Evolutionary conservation across 805 yeast genomes (phyloP).

Genomic region (Myxozyma geophila): DNA sequence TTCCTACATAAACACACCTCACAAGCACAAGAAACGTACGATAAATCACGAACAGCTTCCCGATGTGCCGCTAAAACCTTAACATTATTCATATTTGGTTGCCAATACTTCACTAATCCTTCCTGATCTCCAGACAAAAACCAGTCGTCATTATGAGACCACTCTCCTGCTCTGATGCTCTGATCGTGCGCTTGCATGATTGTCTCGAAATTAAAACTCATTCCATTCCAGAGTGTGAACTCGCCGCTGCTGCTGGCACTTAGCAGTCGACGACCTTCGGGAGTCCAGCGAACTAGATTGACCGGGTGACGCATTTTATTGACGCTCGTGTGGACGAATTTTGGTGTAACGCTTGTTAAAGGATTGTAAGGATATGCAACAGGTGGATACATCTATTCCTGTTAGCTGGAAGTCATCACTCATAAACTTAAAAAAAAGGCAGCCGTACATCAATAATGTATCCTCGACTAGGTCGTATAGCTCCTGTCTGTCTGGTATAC

Average conservation of each 20-base stretch:
- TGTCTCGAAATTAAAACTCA: conserved; percentile 92
- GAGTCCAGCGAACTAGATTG: conserved; percentile 69
- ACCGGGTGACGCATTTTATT: conserved; percentile 87
- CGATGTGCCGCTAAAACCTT: conserved; percentile 76
- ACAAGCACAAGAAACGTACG: conserved; percentile 40
- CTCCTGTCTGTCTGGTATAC: conserved; percentile 24
- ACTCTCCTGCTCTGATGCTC: conserved; percentile 76
- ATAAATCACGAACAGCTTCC: conserved; percentile 82
- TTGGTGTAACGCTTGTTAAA: conserved; percentile 68
- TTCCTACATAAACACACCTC: too few species aligned
- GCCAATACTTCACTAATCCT: conserved; percentile 94
- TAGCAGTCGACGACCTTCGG: conserved; percentile 87
- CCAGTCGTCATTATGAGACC: conserved; percentile 94
- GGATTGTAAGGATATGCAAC: conserved; percentile 58
- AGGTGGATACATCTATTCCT: conserved; percentile 60
- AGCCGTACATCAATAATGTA: conserved; percentile 52
- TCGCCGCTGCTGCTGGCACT: conserved; percentile 95
- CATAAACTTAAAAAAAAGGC: neutral
- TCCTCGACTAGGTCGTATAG: conserved; percentile 64
- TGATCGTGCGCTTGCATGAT: conserved; percentile 93
- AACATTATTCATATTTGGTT: conserved; percentile 95
- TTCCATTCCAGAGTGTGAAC: conserved; percentile 95
- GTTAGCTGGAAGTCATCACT: neutral
- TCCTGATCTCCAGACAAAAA: conserved; percentile 90
- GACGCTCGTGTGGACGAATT: conserved; percentile 86